phyloP scores from a whole-genome alignment of 768 basidiomycete genomes.

The Amanita polypyramis region DNA sequence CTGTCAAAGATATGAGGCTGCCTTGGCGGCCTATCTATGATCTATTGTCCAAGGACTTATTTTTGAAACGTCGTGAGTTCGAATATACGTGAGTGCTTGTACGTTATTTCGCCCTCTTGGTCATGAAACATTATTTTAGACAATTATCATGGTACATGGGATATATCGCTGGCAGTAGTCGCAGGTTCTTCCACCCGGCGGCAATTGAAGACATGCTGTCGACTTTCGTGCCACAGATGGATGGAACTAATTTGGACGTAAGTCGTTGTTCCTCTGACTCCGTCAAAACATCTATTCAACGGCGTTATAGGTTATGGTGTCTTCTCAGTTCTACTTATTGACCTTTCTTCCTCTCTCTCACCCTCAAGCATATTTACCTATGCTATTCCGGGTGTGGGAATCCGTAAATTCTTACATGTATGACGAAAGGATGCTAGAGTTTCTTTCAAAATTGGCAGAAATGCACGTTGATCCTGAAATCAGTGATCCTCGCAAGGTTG shows the following conservation, averaged over 20 bases:
- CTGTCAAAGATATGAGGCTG: constrained; percentile 69
- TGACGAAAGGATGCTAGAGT: constrained; percentile 83
- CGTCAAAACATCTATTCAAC: not conserved
- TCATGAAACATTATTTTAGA: constrained; percentile 22
- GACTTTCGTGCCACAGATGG: constrained; percentile 71
- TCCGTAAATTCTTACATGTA: constrained; percentile 83
- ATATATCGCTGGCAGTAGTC: constrained; percentile 52
- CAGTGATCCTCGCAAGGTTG: constrained; percentile 63
- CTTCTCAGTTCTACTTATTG: constrained; percentile 77
- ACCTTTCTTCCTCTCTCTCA: constrained; percentile 81
- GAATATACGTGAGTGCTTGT: constrained; percentile 54
- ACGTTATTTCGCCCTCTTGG: constrained; percentile 1
- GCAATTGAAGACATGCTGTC: constrained; percentile 82
- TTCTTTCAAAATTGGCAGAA: constrained; percentile 68
- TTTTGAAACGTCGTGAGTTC: constrained; percentile 65
- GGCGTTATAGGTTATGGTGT: constrained; percentile 48
- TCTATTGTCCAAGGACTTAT: constrained; percentile 62
- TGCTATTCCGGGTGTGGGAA: constrained; percentile 82
- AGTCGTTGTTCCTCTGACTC: constrained; percentile 17
- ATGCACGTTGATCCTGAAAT: constrained; percentile 70
- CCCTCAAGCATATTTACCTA: constrained; percentile 74
- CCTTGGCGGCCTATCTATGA: constrained; percentile 77
- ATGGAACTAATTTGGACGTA: constrained; percentile 66
- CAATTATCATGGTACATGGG: constrained; percentile 75
- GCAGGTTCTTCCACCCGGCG: constrained; percentile 84